Evolutionary conservation across 352 stramenopile species (phyloP), one percentile per base, ranked within the genome.

Genomic region (Globisporangium barbulae): DNA sequence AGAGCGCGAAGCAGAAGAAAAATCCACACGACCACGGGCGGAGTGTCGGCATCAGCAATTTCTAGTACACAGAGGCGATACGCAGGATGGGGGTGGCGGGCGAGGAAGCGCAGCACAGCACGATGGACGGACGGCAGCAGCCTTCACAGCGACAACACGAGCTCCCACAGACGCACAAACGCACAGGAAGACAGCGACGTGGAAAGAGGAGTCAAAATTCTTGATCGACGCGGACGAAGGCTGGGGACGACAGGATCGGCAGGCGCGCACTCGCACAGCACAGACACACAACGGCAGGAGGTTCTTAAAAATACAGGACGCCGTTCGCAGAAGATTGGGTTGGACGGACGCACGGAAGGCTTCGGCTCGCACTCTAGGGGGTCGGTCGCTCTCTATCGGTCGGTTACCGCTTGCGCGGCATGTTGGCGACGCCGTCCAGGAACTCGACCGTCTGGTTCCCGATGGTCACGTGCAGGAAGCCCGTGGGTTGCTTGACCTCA

Each of bases 371-470:
- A 37, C 30, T 53, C 35, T 41, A 41, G 35, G 10, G 35, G 35
- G 2, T 28, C 25, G 25, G 25, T 59, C 22, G 6, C 30, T 35
- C 54, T 60, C 35, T 61, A 50, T 61, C 25, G 19, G 17, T 22
- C 28, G 28, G 67, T 76, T 88, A 91, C 73, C 83, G 80, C 72
- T 92, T 90, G 62, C 80, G 80, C 48, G 84, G 84, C 79, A 93
- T 90, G 68, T 93, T 93, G 63, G 81, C 83, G 10, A 93, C 84
- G 53, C 84, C 84, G 59, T 91, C 84, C 17, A 91, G 67, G 62
- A 93, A 93, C 64, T 93, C 84, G 49, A 93, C 84, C 2, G 84
- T 93, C 74, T 93, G 84, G 68, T 93, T 93, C 55, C 84, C 84
- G 33, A 78, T 69, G 2, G 84, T 93, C 65, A 93, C 84, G 68